Conservation (phyloP, 2,329 filamentous ascomycete genomes). For the Zymoseptoria tritici region DNA sequence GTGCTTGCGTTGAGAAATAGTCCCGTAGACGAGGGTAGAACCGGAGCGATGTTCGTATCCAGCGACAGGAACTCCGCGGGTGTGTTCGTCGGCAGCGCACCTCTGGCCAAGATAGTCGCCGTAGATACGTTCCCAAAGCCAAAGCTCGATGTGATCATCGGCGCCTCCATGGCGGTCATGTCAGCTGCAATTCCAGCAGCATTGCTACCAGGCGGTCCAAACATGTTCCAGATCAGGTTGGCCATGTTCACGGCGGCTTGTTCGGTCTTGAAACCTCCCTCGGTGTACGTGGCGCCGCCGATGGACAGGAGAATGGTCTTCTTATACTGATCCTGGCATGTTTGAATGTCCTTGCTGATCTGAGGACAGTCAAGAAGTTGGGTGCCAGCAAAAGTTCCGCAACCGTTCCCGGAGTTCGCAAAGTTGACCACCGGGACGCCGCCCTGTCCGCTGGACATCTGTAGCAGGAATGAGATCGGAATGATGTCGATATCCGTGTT, state of each 20-base stretch:
- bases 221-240: constrained; percentile 60
- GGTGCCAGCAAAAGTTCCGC: constrained; percentile 52
- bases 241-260: constrained; percentile 50
- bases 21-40: not conserved
- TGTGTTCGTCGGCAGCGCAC: not conserved
- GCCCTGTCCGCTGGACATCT: constrained; percentile 43
- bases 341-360: constrained; percentile 48
- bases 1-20: not conserved
- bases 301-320: constrained; percentile 69
- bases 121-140: not conserved
- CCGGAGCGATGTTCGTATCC: not conserved
- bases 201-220: constrained; percentile 47
- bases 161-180: constrained; percentile 4
- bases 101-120: not conserved
- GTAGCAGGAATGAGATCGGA: constrained; percentile 55
- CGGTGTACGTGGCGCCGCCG: constrained; percentile 62
- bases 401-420: constrained; percentile 56
- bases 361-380: constrained; percentile 54
- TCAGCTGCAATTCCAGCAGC: not conserved
- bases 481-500: constrained; percentile 51
- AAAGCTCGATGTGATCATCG: not conserved
- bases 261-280: constrained; percentile 56
- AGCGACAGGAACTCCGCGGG: not conserved
- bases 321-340: constrained; percentile 54
- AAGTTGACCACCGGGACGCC: constrained; percentile 53